Base-by-base conservation (phyloP, 495 filamentous ascomycete genomes). In the Rhypophila decipiens region DNA sequence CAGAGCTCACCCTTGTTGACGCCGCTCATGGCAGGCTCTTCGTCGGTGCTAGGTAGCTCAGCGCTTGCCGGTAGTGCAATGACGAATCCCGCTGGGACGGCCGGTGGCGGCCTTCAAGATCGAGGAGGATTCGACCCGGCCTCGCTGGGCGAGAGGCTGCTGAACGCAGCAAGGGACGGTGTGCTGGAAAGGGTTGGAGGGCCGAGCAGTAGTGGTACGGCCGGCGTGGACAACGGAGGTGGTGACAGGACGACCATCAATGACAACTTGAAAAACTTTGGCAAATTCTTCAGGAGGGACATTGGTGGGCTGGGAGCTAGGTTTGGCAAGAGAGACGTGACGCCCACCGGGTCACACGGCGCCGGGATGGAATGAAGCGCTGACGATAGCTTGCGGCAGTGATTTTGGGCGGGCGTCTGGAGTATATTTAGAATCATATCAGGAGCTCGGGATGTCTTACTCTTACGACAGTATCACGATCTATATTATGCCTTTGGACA, bases 231-330 rank as follows among this genome's bases (percentile, higher is more conserved):
- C 78, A 24, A 74, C 79, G 50, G 86, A 86, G 60, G 85, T 78
- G 2, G 84, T 84, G 66, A 65, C 27, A 70, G 63, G 36, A 66
- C 71, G 3, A 85, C 85, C 34, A 72, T 95, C 45, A 91, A 95
- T 56, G 89, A 94, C 67, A 96, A 96, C 64, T 57, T 95, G 65
- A 88, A 85, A 75, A 95, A 86, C 65, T 85, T 98, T 62, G 93
- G 93, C 2, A 96, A 93, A 67, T 95, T 98, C 68, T 97, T 98
- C 70, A 80, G 84, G 41, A 68, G 91, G 44, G 93, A 98, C 70
- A 78, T 91, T 24, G 86, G 88, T 31, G 84, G 84, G 2, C 82
- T 97, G 65, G 85, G 87, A 9, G 79, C 84, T 9, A 69, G 87
- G 51, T 90, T 93, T 44, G 71, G 67, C 35, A 75, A 71, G 63